Percentiles rank a stretch among this genome's conserved stretches.
phyloP scores from a whole-genome alignment of 192 early-diverging fungal species.

The Lobosporangium transversale region DNA sequence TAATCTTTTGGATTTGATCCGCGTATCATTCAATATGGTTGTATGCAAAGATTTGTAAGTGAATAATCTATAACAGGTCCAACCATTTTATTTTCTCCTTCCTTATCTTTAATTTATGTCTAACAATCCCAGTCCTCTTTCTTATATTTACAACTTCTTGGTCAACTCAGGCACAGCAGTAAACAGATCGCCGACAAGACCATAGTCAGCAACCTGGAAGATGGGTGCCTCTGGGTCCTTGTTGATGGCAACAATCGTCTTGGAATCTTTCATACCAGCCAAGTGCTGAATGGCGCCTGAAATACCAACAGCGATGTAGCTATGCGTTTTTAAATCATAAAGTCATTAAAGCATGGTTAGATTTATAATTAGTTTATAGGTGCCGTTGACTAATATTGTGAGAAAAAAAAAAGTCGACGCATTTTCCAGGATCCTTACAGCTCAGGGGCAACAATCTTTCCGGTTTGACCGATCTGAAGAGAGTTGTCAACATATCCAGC shows the following conservation, averaged over 20 bases:
- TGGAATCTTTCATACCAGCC: constrained; percentile 99
- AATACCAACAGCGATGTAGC: constrained; percentile 96
- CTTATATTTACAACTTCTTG: constrained; percentile 87
- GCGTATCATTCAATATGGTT: no score
- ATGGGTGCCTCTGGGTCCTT: constrained; percentile 98
- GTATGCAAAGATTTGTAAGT: no score
- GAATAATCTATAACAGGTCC: no score
- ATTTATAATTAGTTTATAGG: background rate
- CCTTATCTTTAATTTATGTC: no score
- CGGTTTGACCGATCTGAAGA: constrained; percentile 97
- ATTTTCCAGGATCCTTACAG: no score
- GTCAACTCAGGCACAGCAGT: constrained; percentile 91
- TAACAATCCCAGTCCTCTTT: no score
- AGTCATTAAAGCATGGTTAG: background rate
- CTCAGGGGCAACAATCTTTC: constrained; percentile 96
- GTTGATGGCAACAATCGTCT: constrained; percentile 98
- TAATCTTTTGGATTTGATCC: no score
- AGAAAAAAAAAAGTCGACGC: no score
- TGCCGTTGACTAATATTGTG: no score
- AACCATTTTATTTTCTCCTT: no score
- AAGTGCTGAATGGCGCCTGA: constrained; percentile 97
- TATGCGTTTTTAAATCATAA: constrained; percentile 18
- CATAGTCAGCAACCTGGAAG: constrained; percentile 97
- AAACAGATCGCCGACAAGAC: constrained; percentile 95
- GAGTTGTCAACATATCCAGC: constrained; percentile 96